Evolutionary conservation across 306 rosid species (phyloP), one percentile per base, ranked within the genome.

Genomic region (Albizia julibrissin): DNA sequence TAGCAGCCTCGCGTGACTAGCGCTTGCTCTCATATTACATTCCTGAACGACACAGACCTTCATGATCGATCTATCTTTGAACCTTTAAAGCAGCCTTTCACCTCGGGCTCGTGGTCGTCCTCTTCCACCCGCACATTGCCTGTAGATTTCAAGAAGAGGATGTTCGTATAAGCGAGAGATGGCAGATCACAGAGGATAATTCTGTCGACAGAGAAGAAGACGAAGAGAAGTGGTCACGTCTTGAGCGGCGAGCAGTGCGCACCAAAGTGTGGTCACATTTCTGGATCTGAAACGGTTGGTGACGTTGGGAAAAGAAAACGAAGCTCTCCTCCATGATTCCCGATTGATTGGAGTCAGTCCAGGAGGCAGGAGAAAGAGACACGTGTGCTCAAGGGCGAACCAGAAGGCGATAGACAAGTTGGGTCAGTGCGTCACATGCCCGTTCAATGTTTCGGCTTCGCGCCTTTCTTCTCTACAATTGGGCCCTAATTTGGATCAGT

Each of bases 81-180:
- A 94, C 80, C 94, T 81, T 74, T 44, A 12, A 3, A 44, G 14
- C 16, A 2, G 16, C 79, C 83, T 80, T 91, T 77, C 89, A 93
- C 98, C 84, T 90, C 97, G 1, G 94, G 86, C 90, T 95, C 98
- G 70, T 88, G 88, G 44, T 94, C 97, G 22, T 86, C 94, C 3
- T 93, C 92, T 19, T 88, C 62, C 72, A 90, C 91, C 88, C 90
- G 92, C 39, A 92, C 97, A 83, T 93, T 94, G 87, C 82, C 91
- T 0, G 86, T 90, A 13, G 91, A 85, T 3, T 67, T 80, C 80
- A 86, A 88, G 91, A 81, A 87, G 8, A 92, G 87, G 7, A 83
- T 79, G 79, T 86, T 88, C 8, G 94, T 77, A 40, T 82, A 49
- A 24, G 91, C 94, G 33, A 87, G 79, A 1, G 92, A 82, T 1